Conservation (phyloP, 768 basidiomycete genomes). For the Lentinula aciculospora region DNA sequence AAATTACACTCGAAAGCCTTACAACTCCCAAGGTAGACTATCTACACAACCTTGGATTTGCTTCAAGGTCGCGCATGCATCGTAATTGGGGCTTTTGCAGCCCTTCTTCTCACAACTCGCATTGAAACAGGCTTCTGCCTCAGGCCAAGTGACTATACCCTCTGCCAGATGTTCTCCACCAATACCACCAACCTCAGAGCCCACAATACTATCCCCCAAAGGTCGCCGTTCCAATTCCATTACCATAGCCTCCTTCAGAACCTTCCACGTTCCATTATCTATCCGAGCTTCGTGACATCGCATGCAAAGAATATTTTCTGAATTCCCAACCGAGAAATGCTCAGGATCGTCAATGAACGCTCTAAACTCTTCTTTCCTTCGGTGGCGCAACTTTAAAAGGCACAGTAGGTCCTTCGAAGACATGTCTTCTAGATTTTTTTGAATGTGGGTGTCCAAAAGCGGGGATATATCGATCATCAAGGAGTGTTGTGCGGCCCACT, state of each 20-base stretch:
- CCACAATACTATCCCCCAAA: conserved; percentile 39
- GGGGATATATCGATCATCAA: conserved; percentile 48
- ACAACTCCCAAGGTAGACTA: conserved; percentile 37
- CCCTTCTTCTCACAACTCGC: conserved; percentile 44
- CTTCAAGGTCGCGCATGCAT: conserved; percentile 50
- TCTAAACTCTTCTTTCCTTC: conserved; percentile 44
- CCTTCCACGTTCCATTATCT: conserved; percentile 59
- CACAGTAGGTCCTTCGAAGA: conserved; percentile 46
- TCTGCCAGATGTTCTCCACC: conserved; percentile 22
- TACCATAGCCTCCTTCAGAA: conserved; percentile 50
- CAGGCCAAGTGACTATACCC: conserved; percentile 50
- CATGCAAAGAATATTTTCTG: conserved; percentile 39
- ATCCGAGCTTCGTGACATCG: conserved; percentile 46
- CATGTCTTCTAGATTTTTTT: conserved; percentile 35
- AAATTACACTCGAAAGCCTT: conserved; percentile 7
- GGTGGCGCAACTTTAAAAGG: conserved; percentile 53
- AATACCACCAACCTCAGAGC: conserved; percentile 4
- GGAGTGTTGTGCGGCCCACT: conserved; percentile 50
- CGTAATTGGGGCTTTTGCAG: conserved; percentile 55
- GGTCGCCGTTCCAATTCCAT: conserved; percentile 57
- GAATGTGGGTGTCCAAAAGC: conserved; percentile 12
- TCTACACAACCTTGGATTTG: conserved; percentile 56
- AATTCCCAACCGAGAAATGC: conserved; percentile 49
- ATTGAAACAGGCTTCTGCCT: conserved; percentile 58
- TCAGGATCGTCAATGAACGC: conserved; percentile 52